Evolutionary conservation across 148 eudicot species (phyloP), one percentile per base, ranked within the genome.

Genomic region (Fagopyrum homotropicum): DNA sequence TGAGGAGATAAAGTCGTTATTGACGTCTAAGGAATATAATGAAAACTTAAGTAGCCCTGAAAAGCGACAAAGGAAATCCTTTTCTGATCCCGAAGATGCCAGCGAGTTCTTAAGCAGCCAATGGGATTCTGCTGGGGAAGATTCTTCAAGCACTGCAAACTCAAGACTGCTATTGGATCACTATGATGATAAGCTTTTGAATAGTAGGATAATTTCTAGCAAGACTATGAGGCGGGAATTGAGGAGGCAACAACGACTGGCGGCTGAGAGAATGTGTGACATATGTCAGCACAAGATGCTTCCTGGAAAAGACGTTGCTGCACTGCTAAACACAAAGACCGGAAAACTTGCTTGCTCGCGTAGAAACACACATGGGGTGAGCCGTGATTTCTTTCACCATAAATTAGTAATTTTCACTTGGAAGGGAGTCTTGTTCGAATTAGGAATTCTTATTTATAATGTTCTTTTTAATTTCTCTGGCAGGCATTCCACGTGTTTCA

Each of bases 401-500:
- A 7, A 72, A n/a, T 76, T 63, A 3, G 49, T 79, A 66, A 12
- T 44, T 45, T 72, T 16, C 79, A 7, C 60, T 55, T 55, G 22
- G 4, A 55, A 55, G 26, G 60, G 22, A 49, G 60, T 55, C 22
- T 16, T 55, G 54, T 16, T 16, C 15, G 19, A 55, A 55, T 12
- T 55, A 55, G 7, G 19, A 55, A 55, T 19, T 51, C 71, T n/a
- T 64, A 22, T 30, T 29, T 63, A 11, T 35, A 30, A 6, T 49
- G 56, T 51, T 43, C 45, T 6, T 69, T 45, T 70, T 29, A 57
- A 46, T 69, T 82, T 45, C 72, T 17, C 7, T 82, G 81, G 85
- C 78, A 95, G 98, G 93, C 91, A 72, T 92, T 92, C 81, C 98
- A 95, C 77, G 83, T 92, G 26, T 95, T 85, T 69, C 98, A 95